A percentile compares a stretch with the other conserved stretches of the same genome.
These are phyloP conservation scores for Pistacia vera DNA, from an alignment of 345 rosid genomes.

Conservation along the genomic window DNA sequence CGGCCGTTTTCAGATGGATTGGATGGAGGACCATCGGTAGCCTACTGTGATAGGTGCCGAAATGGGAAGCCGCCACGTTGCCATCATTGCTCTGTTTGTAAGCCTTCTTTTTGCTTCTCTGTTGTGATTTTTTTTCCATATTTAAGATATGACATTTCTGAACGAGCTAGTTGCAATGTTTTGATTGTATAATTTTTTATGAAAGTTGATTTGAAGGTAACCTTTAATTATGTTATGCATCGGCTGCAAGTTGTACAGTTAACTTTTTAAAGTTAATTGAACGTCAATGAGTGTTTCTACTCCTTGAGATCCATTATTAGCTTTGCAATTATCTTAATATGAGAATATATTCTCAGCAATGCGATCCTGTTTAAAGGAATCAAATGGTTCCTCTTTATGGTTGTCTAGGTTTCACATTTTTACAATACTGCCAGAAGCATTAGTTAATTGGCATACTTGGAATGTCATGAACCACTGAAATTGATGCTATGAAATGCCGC, in stretches of 20 bases:
- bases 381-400: not conserved
- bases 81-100: slow-evolving; percentile 97
- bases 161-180: not conserved
- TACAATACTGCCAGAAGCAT: not conserved
- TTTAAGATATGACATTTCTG: too few relatives aligned
- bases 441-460: not conserved
- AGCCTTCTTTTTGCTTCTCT: slow-evolving; percentile 23
- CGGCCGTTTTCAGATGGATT: slow-evolving; percentile 28
- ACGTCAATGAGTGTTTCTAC: not conserved
- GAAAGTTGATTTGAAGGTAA: not conserved
- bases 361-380: not conserved
- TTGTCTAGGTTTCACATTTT: not conserved
- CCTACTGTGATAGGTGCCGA: slow-evolving; percentile 64
- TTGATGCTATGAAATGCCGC: not conserved
- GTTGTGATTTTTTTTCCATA: not conserved
- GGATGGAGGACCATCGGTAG: slow-evolving; percentile 42
- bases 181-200: not conserved
- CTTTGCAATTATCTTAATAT: not conserved
- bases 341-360: not conserved
- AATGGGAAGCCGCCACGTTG: slow-evolving; percentile 91
- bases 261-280: not conserved
- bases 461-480: not conserved
- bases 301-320: not conserved
- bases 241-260: not conserved
- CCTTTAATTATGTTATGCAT: not conserved